Base-by-base conservation (phyloP, 2,329 filamentous ascomycete genomes). In the Coniochaeta pulveracea region DNA sequence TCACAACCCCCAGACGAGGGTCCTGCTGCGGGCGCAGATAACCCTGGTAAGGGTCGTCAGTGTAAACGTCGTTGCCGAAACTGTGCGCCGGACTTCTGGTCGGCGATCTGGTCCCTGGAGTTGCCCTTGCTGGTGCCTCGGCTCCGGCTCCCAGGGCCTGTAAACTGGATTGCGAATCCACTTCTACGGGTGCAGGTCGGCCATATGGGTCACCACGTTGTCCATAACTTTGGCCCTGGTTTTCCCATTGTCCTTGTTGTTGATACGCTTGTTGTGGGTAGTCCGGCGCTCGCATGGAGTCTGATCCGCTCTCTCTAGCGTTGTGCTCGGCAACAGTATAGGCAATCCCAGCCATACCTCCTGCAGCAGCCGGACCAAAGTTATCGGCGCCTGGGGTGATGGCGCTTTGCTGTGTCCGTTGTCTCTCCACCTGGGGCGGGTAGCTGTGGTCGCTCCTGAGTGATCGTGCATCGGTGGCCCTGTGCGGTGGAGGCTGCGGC, bases 281-380 rank as follows among this genome's bases (percentile, higher is more conserved):
- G 11, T 44, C 39, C 8, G 57, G 50, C 19, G 54, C 50, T 14
- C 66, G 63, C 52, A 76, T 63, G 29, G 76, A 75, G 35, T 80
- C 71, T 38, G 78, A 44, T 16, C 76, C 79, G 53, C 76, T 79
- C 43, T 80, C 69, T 40, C 76, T 63, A 40, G 72, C 64, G 55
- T 77, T 72, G 33, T 64, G 66, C 45, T 79, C 76, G 32, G 79
- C 77, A 31, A 81, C 71, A 35, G 63, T 72, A 46, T 76, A 64
- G 24, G 80, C 78, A 38, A 83, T 72, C 35, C 76, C 77, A 19
- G 76, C 65, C 54, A 85, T 75, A 36, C 76, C 79, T 44, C 76
- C 79, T 15, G 67, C 64, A 11, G 79, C 72, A 24, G 61, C 54
- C 32, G 72, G 63, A 39, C 77, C 66, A 42, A 79, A 72, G 50